phyloP scores from a whole-genome alignment of 2,329 filamentous ascomycete genomes.

The Keithomyces neogunnii region DNA sequence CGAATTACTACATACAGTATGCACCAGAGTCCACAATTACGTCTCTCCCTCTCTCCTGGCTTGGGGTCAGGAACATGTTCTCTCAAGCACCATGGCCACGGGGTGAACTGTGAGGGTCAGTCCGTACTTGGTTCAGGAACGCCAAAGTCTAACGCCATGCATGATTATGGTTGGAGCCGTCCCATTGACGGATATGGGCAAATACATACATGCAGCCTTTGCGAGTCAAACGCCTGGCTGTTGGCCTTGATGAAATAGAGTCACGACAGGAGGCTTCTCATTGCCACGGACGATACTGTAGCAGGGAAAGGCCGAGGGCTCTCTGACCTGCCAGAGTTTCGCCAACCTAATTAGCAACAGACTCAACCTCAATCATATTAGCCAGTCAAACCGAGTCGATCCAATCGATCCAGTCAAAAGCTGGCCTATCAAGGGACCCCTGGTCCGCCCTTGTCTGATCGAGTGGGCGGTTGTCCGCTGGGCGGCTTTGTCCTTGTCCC shows the following conservation, averaged over 20 bases:
- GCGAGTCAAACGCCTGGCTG: not conserved
- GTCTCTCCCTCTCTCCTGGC: not conserved
- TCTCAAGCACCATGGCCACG: not conserved
- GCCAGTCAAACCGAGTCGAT: not conserved
- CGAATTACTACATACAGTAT: not conserved
- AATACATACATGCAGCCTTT: not conserved
- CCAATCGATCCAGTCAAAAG: not conserved
- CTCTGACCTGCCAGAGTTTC: not conserved
- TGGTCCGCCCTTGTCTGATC: constrained; percentile 6
- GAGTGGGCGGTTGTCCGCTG: constrained; percentile 1
- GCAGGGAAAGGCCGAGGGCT: not conserved
- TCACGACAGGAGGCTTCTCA: not conserved
- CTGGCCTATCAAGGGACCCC: not conserved
- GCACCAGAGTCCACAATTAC: not conserved
- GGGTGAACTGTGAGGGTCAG: not conserved
- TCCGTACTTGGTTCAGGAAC: not conserved
- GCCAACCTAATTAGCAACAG: not conserved
- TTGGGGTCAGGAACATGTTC: not conserved
- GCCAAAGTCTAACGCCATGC: not conserved
- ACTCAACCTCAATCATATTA: not conserved
- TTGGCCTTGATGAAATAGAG: not conserved
- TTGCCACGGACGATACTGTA: not conserved
- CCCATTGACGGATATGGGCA: not conserved
- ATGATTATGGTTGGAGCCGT: not conserved
- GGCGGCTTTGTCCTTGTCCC: constrained; percentile 4